Conservation (phyloP, 1,139 yeast genomes). For the Williopsis jadinii region DNA sequence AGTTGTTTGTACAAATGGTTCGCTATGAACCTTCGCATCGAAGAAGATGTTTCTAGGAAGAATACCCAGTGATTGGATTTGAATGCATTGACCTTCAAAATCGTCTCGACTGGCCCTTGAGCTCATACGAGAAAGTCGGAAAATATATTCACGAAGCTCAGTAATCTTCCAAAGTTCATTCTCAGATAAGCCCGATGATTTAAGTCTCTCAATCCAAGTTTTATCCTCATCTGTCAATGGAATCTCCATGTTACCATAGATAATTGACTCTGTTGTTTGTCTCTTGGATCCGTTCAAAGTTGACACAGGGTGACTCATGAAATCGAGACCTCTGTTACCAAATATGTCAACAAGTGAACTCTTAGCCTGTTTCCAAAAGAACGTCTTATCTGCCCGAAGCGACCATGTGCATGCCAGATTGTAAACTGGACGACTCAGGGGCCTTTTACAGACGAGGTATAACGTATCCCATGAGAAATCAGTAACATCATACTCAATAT, state of each 20-base stretch:
- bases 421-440: slow-evolving; percentile 60
- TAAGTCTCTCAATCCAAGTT: slow-evolving; percentile 64
- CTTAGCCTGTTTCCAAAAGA: slow-evolving; percentile 66
- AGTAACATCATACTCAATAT: slow-evolving; percentile 67
- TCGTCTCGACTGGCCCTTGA: slow-evolving; percentile 9
- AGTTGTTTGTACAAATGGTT: slow-evolving; percentile 21
- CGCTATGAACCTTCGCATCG: slow-evolving; percentile 48
- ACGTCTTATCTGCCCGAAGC: slow-evolving; percentile 51
- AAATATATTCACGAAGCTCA: slow-evolving; percentile 59
- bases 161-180: slow-evolving; percentile 81
- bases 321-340: slow-evolving; percentile 35
- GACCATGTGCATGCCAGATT: slow-evolving; percentile 72
- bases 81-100: slow-evolving; percentile 10
- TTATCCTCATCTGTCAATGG: slow-evolving; percentile 53
- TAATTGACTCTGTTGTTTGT: slow-evolving; percentile 26
- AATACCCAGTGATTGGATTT: slow-evolving; percentile 30
- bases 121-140: slow-evolving; percentile 40
- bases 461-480: slow-evolving; percentile 59
- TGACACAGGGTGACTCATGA: slow-evolving; percentile 25
- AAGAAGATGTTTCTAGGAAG: slow-evolving; percentile 64
- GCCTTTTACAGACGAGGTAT: slow-evolving; percentile 57
- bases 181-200: slow-evolving; percentile 62
- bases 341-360: slow-evolving; percentile 33
- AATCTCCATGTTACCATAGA: slow-evolving; percentile 32
- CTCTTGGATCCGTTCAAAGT: slow-evolving; percentile 22